Conservation (phyloP, 2,329 filamentous ascomycete species). For the Emergomyces orientalis region DNA sequence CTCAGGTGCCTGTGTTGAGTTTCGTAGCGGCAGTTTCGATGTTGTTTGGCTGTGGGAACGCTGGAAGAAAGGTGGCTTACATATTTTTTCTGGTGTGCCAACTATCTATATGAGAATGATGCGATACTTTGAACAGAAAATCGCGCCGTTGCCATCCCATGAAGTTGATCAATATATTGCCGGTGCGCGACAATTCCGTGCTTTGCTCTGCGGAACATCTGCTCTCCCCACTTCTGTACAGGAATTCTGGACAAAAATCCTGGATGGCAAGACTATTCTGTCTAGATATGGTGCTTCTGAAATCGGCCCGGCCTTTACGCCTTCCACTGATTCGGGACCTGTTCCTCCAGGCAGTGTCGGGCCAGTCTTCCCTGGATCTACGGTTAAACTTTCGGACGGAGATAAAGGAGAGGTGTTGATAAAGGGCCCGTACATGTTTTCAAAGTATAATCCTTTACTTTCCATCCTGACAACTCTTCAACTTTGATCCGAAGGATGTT, state of each 20-base stretch:
- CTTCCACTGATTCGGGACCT: constrained; percentile 20
- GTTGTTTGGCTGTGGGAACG: constrained; percentile 14
- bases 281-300: constrained; percentile 34
- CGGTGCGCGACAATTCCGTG: constrained; percentile 10
- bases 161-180: constrained; percentile 9
- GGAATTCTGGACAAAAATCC: constrained; percentile 17
- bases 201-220: constrained; percentile 12
- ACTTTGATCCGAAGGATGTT: neutral
- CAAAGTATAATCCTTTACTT: constrained; percentile 8
- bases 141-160: constrained; percentile 4
- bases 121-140: constrained; percentile 13
- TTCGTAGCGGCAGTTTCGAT: constrained; percentile 12
- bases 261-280: constrained; percentile 13
- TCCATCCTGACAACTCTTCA: neutral
- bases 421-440: constrained; percentile 16
- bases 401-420: constrained; percentile 16
- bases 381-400: constrained; percentile 30
- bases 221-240: constrained; percentile 12
- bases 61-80: constrained; percentile 11
- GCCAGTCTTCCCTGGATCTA: constrained; percentile 28
- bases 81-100: constrained; percentile 13
- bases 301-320: constrained; percentile 34
- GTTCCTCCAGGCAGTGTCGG: constrained; percentile 25
- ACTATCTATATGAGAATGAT: constrained; percentile 16
- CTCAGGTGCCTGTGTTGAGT: constrained; percentile 13